These are phyloP conservation scores for Tilletiaria anomala DNA, from an alignment of 1,284 basidiomycete species.

Conservation along the genomic window DNA sequence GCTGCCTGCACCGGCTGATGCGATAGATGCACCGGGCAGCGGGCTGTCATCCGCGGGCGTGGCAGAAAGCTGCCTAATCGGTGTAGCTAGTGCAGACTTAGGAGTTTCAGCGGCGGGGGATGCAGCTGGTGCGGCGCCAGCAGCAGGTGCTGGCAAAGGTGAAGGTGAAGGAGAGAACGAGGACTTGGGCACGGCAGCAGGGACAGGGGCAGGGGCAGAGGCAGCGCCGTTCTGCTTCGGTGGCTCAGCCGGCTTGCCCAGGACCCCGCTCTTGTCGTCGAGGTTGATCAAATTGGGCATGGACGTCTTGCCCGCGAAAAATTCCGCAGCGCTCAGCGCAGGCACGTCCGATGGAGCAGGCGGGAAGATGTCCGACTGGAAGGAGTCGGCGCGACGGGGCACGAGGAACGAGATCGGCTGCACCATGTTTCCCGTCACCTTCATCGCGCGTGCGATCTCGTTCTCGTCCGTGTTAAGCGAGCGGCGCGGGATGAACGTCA, in stretches of 20 bases:
- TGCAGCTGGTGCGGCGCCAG: constrained; percentile 1
- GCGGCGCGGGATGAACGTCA: constrained; percentile 86
- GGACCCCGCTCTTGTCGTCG: constrained; percentile 31
- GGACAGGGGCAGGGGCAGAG: constrained; percentile 4
- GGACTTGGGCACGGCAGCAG: constrained; percentile 3
- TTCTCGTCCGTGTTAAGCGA: constrained; percentile 74
- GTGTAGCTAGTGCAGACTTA: background rate
- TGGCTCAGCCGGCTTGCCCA: background rate
- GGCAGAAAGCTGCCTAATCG: constrained; percentile 1
- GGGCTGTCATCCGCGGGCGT: background rate
- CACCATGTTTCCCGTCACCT: constrained; percentile 59
- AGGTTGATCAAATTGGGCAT: constrained; percentile 52
- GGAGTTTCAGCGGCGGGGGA: background rate
- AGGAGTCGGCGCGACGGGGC: constrained; percentile 74
- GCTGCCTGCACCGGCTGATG: background rate
- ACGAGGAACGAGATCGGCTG: constrained; percentile 89
- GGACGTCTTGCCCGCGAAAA: constrained; percentile 52
- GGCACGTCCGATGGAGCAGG: constrained; percentile 69
- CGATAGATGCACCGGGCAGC: background rate
- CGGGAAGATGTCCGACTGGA: constrained; percentile 89
- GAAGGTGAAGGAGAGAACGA: constrained; percentile 3
- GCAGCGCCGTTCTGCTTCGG: constrained; percentile 7
- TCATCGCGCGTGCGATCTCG: constrained; percentile 91
- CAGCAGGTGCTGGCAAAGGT: constrained; percentile 6
- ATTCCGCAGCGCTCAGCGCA: constrained; percentile 65